Base-by-base conservation (phyloP, 2,329 filamentous ascomycete genomes). In the Rhinocladiella mackenziei region DNA sequence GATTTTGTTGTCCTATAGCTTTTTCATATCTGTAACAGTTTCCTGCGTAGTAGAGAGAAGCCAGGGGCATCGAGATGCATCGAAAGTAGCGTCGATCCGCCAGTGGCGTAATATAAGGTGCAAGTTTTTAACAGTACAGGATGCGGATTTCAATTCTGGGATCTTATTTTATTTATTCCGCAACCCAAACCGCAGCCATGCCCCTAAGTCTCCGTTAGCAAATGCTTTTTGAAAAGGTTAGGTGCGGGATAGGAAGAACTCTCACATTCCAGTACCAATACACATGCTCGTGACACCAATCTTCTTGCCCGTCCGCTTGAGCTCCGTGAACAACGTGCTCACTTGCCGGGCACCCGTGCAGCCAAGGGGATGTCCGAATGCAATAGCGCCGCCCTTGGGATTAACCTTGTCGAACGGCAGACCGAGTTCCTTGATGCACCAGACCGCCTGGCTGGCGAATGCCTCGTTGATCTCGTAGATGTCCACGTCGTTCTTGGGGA, bases 401-500 rank as follows among this genome's bases (percentile, higher is more conserved):
- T 97, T 97, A 63, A 98, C 81, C 78, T 96, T 97, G 55, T 86
- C 83, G 50, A 75, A 63, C 40, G 88, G 85, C 19, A 98, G 70
- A 32, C 83, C 84, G 15, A 98, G 78, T 74, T 96, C 83, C 60
- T 92, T 86, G 53, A 86, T 80, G 67, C 89, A 96, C 85, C 86
- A 97, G 56, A 97, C 68, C 68, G 88, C 95, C 76, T 97, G 91
- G 53, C 81, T 86, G 22, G 92, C 92, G 66, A 98, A 98, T 1
- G 92, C 92, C 78, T 98, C 92, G 74, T 98, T 98, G 77, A 98
- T 96, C 78, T 98, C 92, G 62, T 80, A 97, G 62, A 97, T 91
- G 65, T 97, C 92, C 20, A 98, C 88, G 57, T 97, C 91, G 45
- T 94, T 84, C 68, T 83, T 87, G 63, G 74, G 75, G 58, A 98